phyloP scores from a whole-genome alignment of 2,329 filamentous ascomycete species.

The Biscogniauxia marginata region DNA sequence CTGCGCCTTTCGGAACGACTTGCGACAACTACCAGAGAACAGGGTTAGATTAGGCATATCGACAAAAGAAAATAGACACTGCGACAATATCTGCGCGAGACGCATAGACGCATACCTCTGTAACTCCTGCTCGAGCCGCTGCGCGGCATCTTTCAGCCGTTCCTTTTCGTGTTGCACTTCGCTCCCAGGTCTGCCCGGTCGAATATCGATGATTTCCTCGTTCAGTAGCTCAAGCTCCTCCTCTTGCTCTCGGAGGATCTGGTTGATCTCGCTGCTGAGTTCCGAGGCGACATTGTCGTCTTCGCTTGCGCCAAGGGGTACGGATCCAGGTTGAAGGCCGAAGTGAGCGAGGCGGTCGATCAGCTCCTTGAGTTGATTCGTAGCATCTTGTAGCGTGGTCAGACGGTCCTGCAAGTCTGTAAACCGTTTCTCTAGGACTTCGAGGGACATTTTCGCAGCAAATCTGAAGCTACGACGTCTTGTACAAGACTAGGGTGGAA shows the following conservation, averaged over 20 bases:
- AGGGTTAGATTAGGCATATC: slow-evolving; percentile 12
- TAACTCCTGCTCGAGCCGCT: slow-evolving; percentile 68
- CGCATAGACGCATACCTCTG: slow-evolving; percentile 54
- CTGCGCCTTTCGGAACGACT: slow-evolving; percentile 78
- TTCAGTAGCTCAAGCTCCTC: slow-evolving; percentile 79
- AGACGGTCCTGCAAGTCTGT: slow-evolving; percentile 60
- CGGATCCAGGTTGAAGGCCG: slow-evolving; percentile 57
- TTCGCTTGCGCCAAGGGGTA: slow-evolving; percentile 48
- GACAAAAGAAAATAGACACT: not conserved
- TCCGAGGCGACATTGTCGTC: slow-evolving; percentile 63
- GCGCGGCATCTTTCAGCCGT: slow-evolving; percentile 64
- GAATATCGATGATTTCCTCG: slow-evolving; percentile 74
- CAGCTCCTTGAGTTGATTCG: slow-evolving; percentile 55
- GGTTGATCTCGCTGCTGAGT: slow-evolving; percentile 76
- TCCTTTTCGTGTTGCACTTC: slow-evolving; percentile 61
- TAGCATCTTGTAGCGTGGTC: slow-evolving; percentile 59
- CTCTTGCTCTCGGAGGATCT: slow-evolving; percentile 72
- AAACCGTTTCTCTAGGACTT: slow-evolving; percentile 62
- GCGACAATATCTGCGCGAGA: slow-evolving; percentile 1
- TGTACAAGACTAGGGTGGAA: not conserved
- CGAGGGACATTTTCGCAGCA: slow-evolving; percentile 49
- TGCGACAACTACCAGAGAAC: slow-evolving; percentile 45
- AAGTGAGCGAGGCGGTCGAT: slow-evolving; percentile 59
- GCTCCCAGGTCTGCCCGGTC: slow-evolving; percentile 48
- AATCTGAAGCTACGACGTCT: not conserved